Evolutionary conservation across 1,284 basidiomycete genomes (phyloP), one percentile per base, ranked within the genome.

Genomic region (Cutaneotrichosporon dermatis): DNA sequence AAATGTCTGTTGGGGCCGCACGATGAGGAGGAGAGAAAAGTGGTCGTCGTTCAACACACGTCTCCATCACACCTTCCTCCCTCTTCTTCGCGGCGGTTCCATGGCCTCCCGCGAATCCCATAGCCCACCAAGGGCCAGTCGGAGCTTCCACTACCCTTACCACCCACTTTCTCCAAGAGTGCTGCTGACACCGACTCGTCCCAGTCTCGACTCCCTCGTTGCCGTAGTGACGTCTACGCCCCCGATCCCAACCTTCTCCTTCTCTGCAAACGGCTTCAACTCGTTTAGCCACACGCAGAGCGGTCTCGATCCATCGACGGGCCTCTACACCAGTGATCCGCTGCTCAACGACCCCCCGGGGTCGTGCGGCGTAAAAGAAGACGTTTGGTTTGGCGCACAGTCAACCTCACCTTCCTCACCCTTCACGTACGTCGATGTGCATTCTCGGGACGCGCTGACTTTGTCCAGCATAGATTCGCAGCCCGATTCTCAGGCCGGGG

Each of bases 381-480:
- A 72, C 69, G 65, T 70, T 11, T 72, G 70, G 70, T 58, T 69
- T 8, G 64, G 64, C 39, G 64, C 65, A 33, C 61, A 58, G 53
- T 48, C 60, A 37, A 63, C 59, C 58, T 69, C 73, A 4, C 74
- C 74, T 9, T 69, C 74, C n/a, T 74, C 73, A 25, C 73, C 74
- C 53, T 71, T 73, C 68, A 76, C 72, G 70, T 74, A 56, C 65
- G 72, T 69, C 10, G 6, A 4, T 40, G 3, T 10, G 33, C 15
- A 12, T 25, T 3, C 25, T 25, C 25, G 25, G 25, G 25, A 25
- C 25, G 25, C 25, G 25, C 25, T 25, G 25, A 25, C 25, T 25
- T 25, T 25, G 25, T 25, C 25, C 59, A 72, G 72, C 50, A 72
- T 76, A 69, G 73, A 62, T 6, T 71, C 73, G 10, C 70, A 67